Evolutionary conservation across 129 eudicot species (phyloP), one percentile per base, ranked within the genome.

Genomic region (Artemisia tridentata): DNA sequence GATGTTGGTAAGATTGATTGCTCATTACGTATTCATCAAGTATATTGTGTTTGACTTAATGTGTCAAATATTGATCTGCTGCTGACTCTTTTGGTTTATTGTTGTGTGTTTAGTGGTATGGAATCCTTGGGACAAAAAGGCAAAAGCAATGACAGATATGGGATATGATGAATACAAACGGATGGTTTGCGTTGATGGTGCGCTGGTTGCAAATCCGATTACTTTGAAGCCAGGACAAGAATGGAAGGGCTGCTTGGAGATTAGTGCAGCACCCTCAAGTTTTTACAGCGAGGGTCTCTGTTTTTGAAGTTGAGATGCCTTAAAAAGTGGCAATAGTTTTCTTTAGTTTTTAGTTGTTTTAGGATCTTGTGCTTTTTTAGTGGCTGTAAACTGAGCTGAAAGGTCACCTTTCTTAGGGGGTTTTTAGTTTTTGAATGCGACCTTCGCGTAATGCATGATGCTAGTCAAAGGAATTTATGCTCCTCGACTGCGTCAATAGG

Each of bases 61-160:
- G 34, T 3, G 34, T 29, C 34, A 29, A 29, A 23, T 23, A 2
- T 23, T 2, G 2, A 23, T 23, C 25, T 2, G 1, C 2, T 47
- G 45, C 31, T 68, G 54, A 59, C 25, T 59, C 34, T 20, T 64
- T n/a, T 15, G 31, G 56, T 58, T 7, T 67, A 51, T 21, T 63
- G 16, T 66, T 10, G 63, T 54, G 23, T 49, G 31, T 63, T 11
- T 72, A 92, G 98, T 87, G 77, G 98, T 88, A 13, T 92, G 98
- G 98, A 92, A 92, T 78, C 98, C 98, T 53, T 92, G 98, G 98
- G 98, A 92, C 68, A 92, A 85, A 71, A 92, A 84, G 72, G 69
- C 95, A 2, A 86, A 80, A 43, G 80, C 88, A 15, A 79, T 87
- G 71, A 71, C 51, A 23, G 98, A 92, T 83, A 58, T 92, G 45